These are phyloP conservation scores for Cyclotella atomus DNA, from an alignment of 108 stramenopile species.

Conservation along the genomic window DNA sequence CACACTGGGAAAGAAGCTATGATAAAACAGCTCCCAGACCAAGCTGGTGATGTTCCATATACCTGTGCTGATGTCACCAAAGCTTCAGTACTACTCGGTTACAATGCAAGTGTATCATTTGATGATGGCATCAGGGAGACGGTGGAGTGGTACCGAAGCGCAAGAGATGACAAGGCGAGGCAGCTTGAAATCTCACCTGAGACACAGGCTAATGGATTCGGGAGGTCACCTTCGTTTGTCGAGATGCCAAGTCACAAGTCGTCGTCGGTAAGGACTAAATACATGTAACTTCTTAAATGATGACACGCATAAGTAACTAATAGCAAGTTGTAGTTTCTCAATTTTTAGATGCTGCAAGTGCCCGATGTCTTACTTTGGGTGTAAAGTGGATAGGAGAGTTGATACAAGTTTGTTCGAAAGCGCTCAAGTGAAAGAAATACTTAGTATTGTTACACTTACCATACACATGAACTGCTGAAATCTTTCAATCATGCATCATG, in stretches of 20 bases:
- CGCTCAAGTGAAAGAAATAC: too few species aligned
- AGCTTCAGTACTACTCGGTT: slow-evolving; percentile 90
- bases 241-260: too few species aligned
- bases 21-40: slow-evolving; percentile 91
- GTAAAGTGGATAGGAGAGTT: too few species aligned
- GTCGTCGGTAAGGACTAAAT: too few species aligned
- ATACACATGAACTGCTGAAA: not conserved
- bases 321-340: too few species aligned
- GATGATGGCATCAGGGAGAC: slow-evolving; percentile 95
- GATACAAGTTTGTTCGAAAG: too few species aligned
- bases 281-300: too few species aligned
- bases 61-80: slow-evolving; percentile 96
- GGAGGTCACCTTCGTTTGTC: slow-evolving; percentile 63
- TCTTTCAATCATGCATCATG: not conserved
- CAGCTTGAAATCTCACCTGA: slow-evolving; percentile 66
- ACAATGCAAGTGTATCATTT: slow-evolving; percentile 88
- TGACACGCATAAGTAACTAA: too few species aligned
- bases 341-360: too few species aligned
- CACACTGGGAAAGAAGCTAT: slow-evolving; percentile 84
- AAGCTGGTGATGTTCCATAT: slow-evolving; percentile 98
- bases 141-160: slow-evolving; percentile 85
- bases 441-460: too few species aligned
- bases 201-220: slow-evolving; percentile 77
- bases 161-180: slow-evolving; percentile 53
- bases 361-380: too few species aligned